These are phyloP conservation scores for Aureobasidium leucospermi DNA, from an alignment of 2,329 filamentous ascomycete genomes.

Conservation along the genomic window DNA sequence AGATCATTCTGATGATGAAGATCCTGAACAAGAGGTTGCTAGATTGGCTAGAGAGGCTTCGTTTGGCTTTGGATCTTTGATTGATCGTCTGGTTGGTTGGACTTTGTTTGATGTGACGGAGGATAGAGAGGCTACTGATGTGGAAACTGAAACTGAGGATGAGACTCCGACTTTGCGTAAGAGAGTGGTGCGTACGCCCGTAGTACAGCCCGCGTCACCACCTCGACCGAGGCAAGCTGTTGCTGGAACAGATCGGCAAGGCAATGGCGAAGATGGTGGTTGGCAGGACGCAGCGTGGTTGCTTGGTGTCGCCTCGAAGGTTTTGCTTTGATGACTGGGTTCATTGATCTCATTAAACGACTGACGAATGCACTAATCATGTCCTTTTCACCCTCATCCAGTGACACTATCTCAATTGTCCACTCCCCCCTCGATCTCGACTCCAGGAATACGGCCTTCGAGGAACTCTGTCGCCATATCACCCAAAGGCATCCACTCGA, in stretches of 20 bases:
- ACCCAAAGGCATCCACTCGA: constrained; percentile 35
- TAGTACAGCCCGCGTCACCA: constrained; percentile 20
- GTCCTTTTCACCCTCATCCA: neutral
- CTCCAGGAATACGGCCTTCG: constrained; percentile 28
- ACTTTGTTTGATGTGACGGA: constrained; percentile 48
- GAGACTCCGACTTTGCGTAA: constrained; percentile 16
- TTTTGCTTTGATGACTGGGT: constrained; percentile 22
- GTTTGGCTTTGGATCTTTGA: constrained; percentile 41
- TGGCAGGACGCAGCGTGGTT: constrained; percentile 55
- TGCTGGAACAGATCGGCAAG: constrained; percentile 9
- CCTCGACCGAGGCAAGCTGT: neutral
- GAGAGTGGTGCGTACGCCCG: neutral
- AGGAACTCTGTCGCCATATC: constrained; percentile 32
- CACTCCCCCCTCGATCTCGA: constrained; percentile 28
- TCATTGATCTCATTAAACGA: neutral
- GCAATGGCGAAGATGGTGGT: constrained; percentile 36
- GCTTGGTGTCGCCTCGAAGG: constrained; percentile 45
- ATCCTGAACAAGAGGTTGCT: constrained; percentile 20
- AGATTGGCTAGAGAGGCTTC: constrained; percentile 23
- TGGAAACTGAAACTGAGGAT: constrained; percentile 23
- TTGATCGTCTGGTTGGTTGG: constrained; percentile 53
- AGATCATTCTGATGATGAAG: constrained; percentile 24
- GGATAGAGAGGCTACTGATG: constrained; percentile 35
- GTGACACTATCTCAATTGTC: neutral
- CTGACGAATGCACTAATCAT: neutral